Evolutionary conservation across 2,329 filamentous ascomycete genomes (phyloP), one percentile per base, ranked within the genome.

Genomic region (Fusarium marasasianum): DNA sequence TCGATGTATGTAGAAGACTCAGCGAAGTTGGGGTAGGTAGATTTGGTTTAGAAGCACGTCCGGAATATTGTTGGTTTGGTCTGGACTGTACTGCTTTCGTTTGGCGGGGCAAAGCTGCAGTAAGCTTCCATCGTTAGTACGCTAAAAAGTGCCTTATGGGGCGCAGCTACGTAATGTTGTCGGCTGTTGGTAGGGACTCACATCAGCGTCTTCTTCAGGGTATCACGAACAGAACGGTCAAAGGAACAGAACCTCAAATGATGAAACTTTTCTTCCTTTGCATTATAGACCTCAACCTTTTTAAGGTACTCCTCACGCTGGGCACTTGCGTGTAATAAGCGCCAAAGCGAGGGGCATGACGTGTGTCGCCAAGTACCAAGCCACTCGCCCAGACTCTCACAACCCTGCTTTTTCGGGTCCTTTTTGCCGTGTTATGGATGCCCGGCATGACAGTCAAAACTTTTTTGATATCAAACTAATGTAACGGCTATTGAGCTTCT

Each of bases 321-420:
- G 38, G 51, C 60, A 63, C 63, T 74, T 73, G 68, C 65, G 66
- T 59, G 64, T 71, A 45, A 48, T 55, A 75, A 76, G 72, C 72
- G 74, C 71, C 67, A 71, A 73, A 71, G 54, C 75, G 77, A 79
- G 74, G 73, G 76, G 73, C 77, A 79, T 79, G 77, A 79, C 77
- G 77, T 79, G 77, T 78, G 74, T 74, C 61, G 77, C 77, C 77
- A 79, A 79, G 77, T 73, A 68, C 77, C 74, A 79, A 79, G 77
- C 77, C 77, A 79, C 77, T 69, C 61, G 77, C 77, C 77, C 75
- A 78, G 77, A 69, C 76, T 61, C 45, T 63, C 69, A 60, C 57
- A 78, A 76, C 75, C 77, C 77, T 79, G 77, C 69, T 77, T 75
- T 71, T 47, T 77, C 77, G 74, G 76, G 58, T 71, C 67, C 63